Base-by-base conservation (phyloP, 2,329 filamentous ascomycete genomes). In the Scytalidium lignicola region DNA sequence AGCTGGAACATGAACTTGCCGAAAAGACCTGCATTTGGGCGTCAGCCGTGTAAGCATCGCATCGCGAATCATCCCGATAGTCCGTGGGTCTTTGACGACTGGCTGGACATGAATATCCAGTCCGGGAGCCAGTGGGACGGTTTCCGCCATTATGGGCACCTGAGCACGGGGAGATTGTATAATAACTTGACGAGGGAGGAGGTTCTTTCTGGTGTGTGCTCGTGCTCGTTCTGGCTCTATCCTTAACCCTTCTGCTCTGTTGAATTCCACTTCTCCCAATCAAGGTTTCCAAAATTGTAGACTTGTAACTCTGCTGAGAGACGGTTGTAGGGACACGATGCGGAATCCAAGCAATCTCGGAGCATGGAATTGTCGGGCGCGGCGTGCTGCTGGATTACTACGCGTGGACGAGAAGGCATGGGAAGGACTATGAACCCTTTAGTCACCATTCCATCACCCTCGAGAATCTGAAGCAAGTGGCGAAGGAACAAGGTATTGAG, bases 111-210 rank as follows among this genome's bases (percentile, higher is more conserved):
- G 53, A 73, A 73, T 52, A 73, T 71, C 3, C 71, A 74, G 50
- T 64, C 60, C 43, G 62, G 61, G 17, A 65, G 58, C 41, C 73
- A 75, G 48, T 75, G 73, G 73, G 73, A 76, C 55, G 73, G 73
- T 0, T 57, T 75, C 2, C 65, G 73, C 9, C 72, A 76, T 53
- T 75, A 74, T 46, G 70, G 67, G 5, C 66, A 67, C 49, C 68
- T 65, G 3, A 64, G 64, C 1, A 44, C 67, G 21, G 61, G 71
- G 9, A 50, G 73, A 0, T 76, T 74, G 51, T 76, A 76, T 51
- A 71, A 71, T 3, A 73, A 73, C 2, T 69, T 67, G 0, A 74
- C 69, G 0, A 55, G 59, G 3, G 62, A 60, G 1, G 73, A 76
- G n/a, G n/a, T n/a, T n/a, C n/a, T n/a, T n/a, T n/a, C n/a, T n/a